Percentiles rank a stretch among this genome's conserved stretches.
Evolutionary conservation across 176 grass and related monocot species (phyloP).

Genomic region (Neostapfia colusana): DNA sequence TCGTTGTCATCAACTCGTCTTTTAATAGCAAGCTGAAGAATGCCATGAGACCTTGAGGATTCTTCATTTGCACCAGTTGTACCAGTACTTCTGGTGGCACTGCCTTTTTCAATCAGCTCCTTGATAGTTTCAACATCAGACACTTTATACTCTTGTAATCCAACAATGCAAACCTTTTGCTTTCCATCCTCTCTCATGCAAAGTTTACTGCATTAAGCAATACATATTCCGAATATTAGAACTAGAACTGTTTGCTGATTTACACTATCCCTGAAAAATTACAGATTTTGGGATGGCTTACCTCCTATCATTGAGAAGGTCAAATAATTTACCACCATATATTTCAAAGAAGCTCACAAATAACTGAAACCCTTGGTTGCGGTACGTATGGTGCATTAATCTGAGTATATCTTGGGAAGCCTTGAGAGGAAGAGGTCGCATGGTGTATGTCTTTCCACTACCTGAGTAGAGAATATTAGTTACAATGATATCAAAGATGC

Average conservation of each 20-base stretch:
- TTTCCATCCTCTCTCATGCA: conserved; percentile 99
- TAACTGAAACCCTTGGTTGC: conserved; percentile 92
- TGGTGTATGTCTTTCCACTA: conserved; percentile 98
- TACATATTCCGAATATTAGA: conserved; percentile 16
- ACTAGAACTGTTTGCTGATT: conserved; percentile 5
- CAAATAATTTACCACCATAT: conserved; percentile 96
- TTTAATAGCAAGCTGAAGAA: conserved; percentile 99
- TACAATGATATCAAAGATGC: conserved; percentile 15
- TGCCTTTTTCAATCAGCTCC: conserved; percentile 94
- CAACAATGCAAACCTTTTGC: conserved; percentile 98
- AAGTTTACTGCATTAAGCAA: conserved; percentile 68
- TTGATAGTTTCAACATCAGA: conserved; percentile 87
- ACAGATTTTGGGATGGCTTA: conserved; percentile 35
- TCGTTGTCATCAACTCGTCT: conserved; percentile 70
- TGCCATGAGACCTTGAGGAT: conserved; percentile 95
- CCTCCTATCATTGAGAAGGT: conserved; percentile 96
- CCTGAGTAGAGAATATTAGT: conserved; percentile 53
- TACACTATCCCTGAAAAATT: neutral
- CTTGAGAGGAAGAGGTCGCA: conserved; percentile 92
- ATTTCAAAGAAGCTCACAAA: conserved; percentile 99
- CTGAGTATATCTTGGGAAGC: conserved; percentile 97
- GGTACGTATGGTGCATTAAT: conserved; percentile 86
- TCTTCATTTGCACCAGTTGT: conserved; percentile 99
- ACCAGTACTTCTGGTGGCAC: conserved; percentile 86
- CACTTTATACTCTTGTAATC: conserved; percentile 88